Percentiles rank a stretch among this genome's conserved stretches.
Conservation (phyloP, 495 filamentous ascomycete species). For the Lentithecium fluviatile region DNA sequence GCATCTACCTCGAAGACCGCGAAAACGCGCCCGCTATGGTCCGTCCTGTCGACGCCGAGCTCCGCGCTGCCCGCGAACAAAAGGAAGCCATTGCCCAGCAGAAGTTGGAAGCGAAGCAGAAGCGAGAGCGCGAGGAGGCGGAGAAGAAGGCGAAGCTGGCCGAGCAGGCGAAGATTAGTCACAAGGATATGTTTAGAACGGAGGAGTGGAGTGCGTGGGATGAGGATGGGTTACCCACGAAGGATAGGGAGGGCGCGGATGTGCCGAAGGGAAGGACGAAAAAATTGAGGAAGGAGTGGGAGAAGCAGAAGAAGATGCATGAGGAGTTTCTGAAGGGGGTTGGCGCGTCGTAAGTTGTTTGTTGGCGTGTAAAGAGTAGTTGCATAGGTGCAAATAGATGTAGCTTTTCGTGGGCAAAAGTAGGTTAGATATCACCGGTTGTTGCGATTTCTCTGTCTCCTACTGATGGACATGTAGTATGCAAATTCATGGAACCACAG, state of each 20-base stretch:
- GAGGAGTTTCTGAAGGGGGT: slow-evolving; percentile 52
- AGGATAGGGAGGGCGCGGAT: slow-evolving; percentile 71
- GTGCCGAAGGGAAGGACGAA: slow-evolving; percentile 77
- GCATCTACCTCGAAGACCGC: slow-evolving; percentile 86
- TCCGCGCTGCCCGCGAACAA: slow-evolving; percentile 70
- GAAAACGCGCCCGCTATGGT: slow-evolving; percentile 71
- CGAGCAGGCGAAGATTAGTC: slow-evolving; percentile 67
- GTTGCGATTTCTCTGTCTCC: too few relatives aligned
- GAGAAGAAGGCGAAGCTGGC: slow-evolving; percentile 51
- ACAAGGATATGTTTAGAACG: slow-evolving; percentile 49
- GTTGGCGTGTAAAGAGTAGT: too few relatives aligned
- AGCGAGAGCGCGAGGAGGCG: slow-evolving; percentile 55
- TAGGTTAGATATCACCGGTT: too few relatives aligned
- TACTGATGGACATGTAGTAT: too few relatives aligned
- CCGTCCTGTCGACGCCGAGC: slow-evolving; percentile 72
- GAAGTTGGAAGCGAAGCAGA: slow-evolving; percentile 61
- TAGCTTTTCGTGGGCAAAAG: too few relatives aligned
- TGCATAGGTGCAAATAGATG: too few relatives aligned
- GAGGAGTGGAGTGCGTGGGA: slow-evolving; percentile 83
- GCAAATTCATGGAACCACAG: too few relatives aligned
- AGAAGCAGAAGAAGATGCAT: slow-evolving; percentile 84
- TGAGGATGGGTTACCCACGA: slow-evolving; percentile 77
- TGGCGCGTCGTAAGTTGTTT: background rate
- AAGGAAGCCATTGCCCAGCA: slow-evolving; percentile 60
- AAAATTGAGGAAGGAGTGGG: slow-evolving; percentile 90